These are phyloP conservation scores for Apocynum venetum DNA, from an alignment of 257 asterid genomes.

Conservation along the genomic window DNA sequence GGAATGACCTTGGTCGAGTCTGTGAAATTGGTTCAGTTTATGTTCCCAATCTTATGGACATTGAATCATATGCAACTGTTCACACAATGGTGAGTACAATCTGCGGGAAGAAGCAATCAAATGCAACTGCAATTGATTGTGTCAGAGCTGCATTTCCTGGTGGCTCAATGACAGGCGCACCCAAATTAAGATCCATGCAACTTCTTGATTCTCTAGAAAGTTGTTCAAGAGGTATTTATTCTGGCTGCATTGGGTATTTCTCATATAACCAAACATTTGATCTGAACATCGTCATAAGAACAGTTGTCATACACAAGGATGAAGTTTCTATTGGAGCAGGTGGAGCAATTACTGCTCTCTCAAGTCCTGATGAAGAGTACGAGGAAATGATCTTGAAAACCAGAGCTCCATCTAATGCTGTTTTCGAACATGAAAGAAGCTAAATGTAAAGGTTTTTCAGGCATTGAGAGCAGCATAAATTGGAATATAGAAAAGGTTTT, in stretches of 20 bases:
- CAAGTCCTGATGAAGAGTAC: constrained; percentile 74
- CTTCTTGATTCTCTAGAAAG: constrained; percentile 81
- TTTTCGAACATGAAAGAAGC: constrained; percentile 34
- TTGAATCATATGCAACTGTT: constrained; percentile 89
- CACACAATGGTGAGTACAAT: constrained; percentile 98
- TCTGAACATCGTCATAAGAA: constrained; percentile 86
- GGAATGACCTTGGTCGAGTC: constrained; percentile 97
- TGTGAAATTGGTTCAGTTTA: constrained; percentile 94
- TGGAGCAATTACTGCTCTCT: constrained; percentile 92
- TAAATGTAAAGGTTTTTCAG: background rate
- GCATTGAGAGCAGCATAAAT: too few species aligned
- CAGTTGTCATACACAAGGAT: constrained; percentile 62
- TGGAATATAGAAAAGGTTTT: background rate
- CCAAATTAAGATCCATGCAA: constrained; percentile 92
- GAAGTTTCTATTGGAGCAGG: constrained; percentile 92
- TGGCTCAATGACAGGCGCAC: constrained; percentile 99
- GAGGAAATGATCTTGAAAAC: constrained; percentile 88
- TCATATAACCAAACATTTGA: constrained; percentile 89
- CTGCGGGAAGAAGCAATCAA: constrained; percentile 56
- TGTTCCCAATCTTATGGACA: constrained; percentile 91
- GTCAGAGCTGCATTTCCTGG: constrained; percentile 95
- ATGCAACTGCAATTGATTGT: constrained; percentile 63
- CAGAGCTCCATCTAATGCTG: constrained; percentile 73
- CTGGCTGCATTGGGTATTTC: constrained; percentile 91
- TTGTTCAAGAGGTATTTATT: constrained; percentile 84